These are phyloP conservation scores for Barnettozyma hawaiiensis DNA, from an alignment of 1,139 yeast species.

Conservation along the genomic window DNA sequence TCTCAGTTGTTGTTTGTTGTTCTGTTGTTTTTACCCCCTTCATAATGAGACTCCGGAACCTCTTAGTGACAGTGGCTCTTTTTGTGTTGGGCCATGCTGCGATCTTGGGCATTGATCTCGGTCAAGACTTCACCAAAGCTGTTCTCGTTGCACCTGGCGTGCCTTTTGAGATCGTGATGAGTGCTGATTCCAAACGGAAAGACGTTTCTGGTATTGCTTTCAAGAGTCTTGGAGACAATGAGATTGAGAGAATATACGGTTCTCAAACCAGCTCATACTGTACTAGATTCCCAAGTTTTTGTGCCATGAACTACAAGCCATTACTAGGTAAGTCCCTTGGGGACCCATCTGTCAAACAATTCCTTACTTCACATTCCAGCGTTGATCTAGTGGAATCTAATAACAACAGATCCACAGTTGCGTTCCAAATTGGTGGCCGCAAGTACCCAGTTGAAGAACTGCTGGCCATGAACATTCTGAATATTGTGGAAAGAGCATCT, in stretches of 20 bases:
- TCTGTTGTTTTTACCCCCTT: no score
- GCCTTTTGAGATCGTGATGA: conserved; percentile 78
- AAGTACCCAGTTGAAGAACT: conserved; percentile 69
- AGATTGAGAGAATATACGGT: conserved; percentile 72
- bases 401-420: conserved; percentile 45
- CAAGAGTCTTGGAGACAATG: conserved; percentile 40
- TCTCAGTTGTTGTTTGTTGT: no score
- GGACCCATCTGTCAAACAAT: conserved; percentile 40
- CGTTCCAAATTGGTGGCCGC: conserved; percentile 46
- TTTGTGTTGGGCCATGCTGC: conserved; percentile 39
- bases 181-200: conserved; percentile 88
- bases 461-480: conserved; percentile 74
- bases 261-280: conserved; percentile 66
- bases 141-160: conserved; percentile 88
- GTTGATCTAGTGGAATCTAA: conserved; percentile 44
- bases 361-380: conserved; percentile 56
- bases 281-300: conserved; percentile 67
- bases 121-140: conserved; percentile 84
- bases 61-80: conserved; percentile 1
- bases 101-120: conserved; percentile 82
- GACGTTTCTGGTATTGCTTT: conserved; percentile 77
- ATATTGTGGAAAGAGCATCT: conserved; percentile 61
- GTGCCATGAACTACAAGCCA: conserved; percentile 63
- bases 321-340: conserved; percentile 62
- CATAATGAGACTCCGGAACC: conserved; percentile 8